A percentile compares a stretch with the other conserved stretches of the same genome.
These are phyloP conservation scores for Pseudogymnoascus verrucosus DNA, from an alignment of 2,329 filamentous ascomycete genomes.

Conservation along the genomic window DNA sequence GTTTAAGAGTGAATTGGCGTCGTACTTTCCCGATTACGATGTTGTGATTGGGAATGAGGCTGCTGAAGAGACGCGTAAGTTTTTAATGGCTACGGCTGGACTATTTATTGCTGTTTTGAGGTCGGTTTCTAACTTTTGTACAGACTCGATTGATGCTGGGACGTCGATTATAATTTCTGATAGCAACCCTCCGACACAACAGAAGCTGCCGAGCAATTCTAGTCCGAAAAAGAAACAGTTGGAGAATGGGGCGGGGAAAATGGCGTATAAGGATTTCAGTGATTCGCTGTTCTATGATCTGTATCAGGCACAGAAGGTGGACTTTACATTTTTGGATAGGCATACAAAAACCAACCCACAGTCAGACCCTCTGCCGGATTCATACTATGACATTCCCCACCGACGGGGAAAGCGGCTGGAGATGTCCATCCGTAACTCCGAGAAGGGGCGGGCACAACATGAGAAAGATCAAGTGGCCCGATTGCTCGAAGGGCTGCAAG, in stretches of 20 bases:
- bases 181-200: conserved; percentile 26
- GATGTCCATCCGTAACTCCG: conserved; percentile 54
- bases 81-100: background rate
- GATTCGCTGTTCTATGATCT: conserved; percentile 50
- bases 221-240: background rate
- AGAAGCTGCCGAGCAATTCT: background rate
- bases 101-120: background rate
- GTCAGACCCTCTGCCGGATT: conserved; percentile 50
- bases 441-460: conserved; percentile 58
- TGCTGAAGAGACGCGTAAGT: conserved; percentile 67
- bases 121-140: conserved; percentile 16
- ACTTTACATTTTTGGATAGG: conserved; percentile 45
- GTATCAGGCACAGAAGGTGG: conserved; percentile 47
- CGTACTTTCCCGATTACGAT: conserved; percentile 91
- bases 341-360: conserved; percentile 29
- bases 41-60: conserved; percentile 83
- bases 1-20: conserved; percentile 83
- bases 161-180: conserved; percentile 68
- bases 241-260: conserved; percentile 19
- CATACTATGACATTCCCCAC: conserved; percentile 46
- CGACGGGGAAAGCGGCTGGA: conserved; percentile 53
- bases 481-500: conserved; percentile 72
- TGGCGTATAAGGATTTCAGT: conserved; percentile 44
- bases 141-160: conserved; percentile 65
- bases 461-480: conserved; percentile 58